These are phyloP conservation scores for Aspergillus sojae DNA, from an alignment of 2,329 filamentous ascomycete species.

Conservation along the genomic window DNA sequence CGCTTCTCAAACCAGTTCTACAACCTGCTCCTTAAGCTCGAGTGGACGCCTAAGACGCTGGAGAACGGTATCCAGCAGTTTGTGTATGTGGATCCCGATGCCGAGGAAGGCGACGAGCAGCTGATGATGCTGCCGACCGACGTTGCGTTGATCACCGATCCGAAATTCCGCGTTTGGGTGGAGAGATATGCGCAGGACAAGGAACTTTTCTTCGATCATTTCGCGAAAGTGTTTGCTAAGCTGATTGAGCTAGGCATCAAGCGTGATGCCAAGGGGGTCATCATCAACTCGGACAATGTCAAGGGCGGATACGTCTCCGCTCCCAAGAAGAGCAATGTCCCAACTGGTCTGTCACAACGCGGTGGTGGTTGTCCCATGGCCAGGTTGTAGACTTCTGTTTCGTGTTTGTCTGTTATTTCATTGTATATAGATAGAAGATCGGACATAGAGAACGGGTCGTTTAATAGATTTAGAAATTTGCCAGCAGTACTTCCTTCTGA, in stretches of 20 bases:
- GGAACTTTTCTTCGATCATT: slow-evolving; percentile 64
- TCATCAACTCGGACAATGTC: slow-evolving; percentile 61
- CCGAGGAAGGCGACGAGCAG: slow-evolving; percentile 51
- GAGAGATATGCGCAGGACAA: slow-evolving; percentile 63
- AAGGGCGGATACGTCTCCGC: slow-evolving; percentile 60
- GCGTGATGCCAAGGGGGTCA: slow-evolving; percentile 55
- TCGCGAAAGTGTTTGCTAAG: slow-evolving; percentile 61
- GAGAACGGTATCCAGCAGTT: slow-evolving; percentile 60
- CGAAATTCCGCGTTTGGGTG: slow-evolving; percentile 58
- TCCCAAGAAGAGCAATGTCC: slow-evolving; percentile 56
- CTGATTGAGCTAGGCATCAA: slow-evolving; percentile 63
- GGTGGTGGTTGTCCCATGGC: slow-evolving; percentile 23
- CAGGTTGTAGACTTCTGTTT: slow-evolving; percentile 27
- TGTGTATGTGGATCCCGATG: slow-evolving; percentile 61
- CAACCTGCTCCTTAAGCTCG: slow-evolving; percentile 53
- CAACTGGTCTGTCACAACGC: slow-evolving; percentile 28
- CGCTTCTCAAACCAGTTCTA: slow-evolving; percentile 63
- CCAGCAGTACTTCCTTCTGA: neutral
- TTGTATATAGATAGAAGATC: slow-evolving; percentile 11
- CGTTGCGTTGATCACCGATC: slow-evolving; percentile 59
- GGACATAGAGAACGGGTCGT: slow-evolving; percentile 8
- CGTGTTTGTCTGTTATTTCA: slow-evolving; percentile 12
- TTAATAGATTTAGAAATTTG: slow-evolving; percentile 9
- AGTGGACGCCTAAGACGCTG: slow-evolving; percentile 59
- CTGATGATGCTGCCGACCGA: slow-evolving; percentile 71